These are phyloP conservation scores for Hapsidospora chrysogenum DNA, from an alignment of 495 filamentous ascomycete genomes.

Conservation along the genomic window DNA sequence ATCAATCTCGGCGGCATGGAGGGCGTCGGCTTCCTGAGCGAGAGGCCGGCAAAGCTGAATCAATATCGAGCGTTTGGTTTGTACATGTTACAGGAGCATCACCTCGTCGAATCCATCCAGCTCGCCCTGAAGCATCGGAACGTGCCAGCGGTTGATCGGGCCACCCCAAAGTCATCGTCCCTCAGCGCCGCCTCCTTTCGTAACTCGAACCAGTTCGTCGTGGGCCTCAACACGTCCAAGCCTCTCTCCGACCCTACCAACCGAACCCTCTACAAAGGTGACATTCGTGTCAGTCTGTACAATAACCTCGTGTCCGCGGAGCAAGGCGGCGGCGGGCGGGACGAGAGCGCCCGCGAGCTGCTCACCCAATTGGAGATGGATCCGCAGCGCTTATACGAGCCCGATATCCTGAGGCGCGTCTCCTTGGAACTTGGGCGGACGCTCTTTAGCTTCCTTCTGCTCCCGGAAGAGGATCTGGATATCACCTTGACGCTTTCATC, in stretches of 20 bases:
- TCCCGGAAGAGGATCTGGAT: neutral
- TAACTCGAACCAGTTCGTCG: too few species aligned
- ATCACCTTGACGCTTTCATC: neutral
- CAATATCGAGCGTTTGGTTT: neutral
- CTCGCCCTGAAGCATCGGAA: neutral
- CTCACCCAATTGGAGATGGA: neutral
- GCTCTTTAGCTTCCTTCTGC: conserved; percentile 1
- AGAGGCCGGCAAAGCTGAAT: neutral
- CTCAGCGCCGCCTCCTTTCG: neutral
- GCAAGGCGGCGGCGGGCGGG: neutral
- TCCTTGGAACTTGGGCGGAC: neutral
- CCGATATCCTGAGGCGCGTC: conserved; percentile 1
- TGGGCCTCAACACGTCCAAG: conserved; percentile 1
- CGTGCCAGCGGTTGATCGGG: neutral
- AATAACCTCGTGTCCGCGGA: conserved; percentile 3
- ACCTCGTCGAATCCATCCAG: neutral
- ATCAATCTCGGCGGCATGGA: conserved; percentile 22
- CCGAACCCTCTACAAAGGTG: conserved; percentile 3
- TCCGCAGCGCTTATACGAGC: conserved; percentile 3
- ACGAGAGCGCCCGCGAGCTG: conserved; percentile 5
- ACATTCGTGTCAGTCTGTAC: conserved; percentile 7
- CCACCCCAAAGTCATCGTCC: neutral
- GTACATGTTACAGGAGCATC: neutral
- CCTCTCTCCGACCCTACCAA: conserved; percentile 4
- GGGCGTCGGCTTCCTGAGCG: conserved; percentile 12